Percentiles rank a stretch among this genome's conserved stretches.
These are phyloP conservation scores for Lachnellula suecica DNA, from an alignment of 2,329 filamentous ascomycete genomes.

Conservation along the genomic window DNA sequence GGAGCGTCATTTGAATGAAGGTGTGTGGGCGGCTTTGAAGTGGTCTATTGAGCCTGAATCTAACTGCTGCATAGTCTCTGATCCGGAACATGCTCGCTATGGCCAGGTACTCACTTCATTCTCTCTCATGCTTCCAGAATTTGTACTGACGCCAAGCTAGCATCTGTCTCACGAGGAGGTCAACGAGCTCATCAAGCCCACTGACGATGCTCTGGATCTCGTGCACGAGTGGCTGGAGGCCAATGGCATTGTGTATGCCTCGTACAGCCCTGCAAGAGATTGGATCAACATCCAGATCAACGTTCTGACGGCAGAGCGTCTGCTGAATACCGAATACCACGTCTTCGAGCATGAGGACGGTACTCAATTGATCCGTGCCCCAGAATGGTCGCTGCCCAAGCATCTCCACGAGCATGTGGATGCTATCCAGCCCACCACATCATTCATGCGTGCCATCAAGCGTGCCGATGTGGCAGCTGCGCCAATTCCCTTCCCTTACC, in stretches of 20 bases:
- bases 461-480: too few relatives aligned
- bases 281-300: conserved; percentile 55
- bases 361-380: conserved; percentile 48
- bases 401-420: conserved; percentile 59
- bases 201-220: conserved; percentile 48
- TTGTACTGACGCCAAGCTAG: too few relatives aligned
- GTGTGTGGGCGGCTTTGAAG: too few relatives aligned
- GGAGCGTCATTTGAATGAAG: conserved; percentile 52
- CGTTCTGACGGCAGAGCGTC: conserved; percentile 48
- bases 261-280: conserved; percentile 53
- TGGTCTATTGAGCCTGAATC: not conserved
- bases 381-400: conserved; percentile 55
- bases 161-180: conserved; percentile 53
- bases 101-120: too few relatives aligned
- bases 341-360: conserved; percentile 55
- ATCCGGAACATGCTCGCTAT: conserved; percentile 52
- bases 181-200: conserved; percentile 51
- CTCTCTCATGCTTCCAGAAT: too few relatives aligned
- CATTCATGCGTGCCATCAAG: conserved; percentile 55
- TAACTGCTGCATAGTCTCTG: conserved; percentile 40
- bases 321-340: conserved; percentile 52
- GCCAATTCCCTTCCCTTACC: conserved; percentile 10
- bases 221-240: conserved; percentile 56
- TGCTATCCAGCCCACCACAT: conserved; percentile 59
- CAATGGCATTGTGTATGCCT: conserved; percentile 45